Percentiles rank a stretch among this genome's conserved stretches.
Conservation (phyloP, 768 basidiomycete genomes). For the Suillus occidentalis region DNA sequence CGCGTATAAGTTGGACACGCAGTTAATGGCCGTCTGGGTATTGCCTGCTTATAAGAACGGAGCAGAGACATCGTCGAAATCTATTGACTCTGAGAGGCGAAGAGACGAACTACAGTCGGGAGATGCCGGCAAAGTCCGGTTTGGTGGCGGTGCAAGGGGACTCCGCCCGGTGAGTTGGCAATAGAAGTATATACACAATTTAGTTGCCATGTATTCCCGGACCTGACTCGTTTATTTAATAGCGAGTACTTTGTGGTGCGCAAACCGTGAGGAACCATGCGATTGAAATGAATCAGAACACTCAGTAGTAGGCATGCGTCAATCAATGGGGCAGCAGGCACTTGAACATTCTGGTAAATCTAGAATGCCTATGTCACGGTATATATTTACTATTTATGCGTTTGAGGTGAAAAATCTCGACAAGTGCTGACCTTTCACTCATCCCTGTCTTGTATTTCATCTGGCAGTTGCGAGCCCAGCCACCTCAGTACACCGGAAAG, state of each 20-base stretch:
- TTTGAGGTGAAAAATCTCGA: neutral
- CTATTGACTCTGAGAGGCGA: neutral
- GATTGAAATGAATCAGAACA: neutral
- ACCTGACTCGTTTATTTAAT: neutral
- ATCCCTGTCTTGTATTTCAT: slow-evolving; percentile 36
- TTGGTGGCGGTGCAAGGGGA: slow-evolving; percentile 2
- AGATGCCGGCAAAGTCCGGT: neutral
- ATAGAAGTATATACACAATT: no score
- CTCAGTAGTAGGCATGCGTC: neutral
- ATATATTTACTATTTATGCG: neutral
- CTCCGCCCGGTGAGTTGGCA: no score
- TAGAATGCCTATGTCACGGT: neutral
- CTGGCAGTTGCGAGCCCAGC: slow-evolving; percentile 41
- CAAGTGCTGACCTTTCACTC: slow-evolving; percentile 13
- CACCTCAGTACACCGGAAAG: slow-evolving; percentile 31
- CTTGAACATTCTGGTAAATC: neutral
- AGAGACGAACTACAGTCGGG: neutral
- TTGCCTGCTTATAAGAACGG: slow-evolving; percentile 42
- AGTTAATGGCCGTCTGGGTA: slow-evolving; percentile 20
- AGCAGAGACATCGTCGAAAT: slow-evolving; percentile 53
- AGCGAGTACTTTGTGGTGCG: neutral
- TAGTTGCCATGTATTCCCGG: neutral
- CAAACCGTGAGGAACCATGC: neutral
- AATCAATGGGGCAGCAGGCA: neutral
- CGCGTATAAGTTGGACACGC: slow-evolving; percentile 16